Base-by-base conservation (phyloP, 805 yeast species). In the Osmozyma mogii region DNA sequence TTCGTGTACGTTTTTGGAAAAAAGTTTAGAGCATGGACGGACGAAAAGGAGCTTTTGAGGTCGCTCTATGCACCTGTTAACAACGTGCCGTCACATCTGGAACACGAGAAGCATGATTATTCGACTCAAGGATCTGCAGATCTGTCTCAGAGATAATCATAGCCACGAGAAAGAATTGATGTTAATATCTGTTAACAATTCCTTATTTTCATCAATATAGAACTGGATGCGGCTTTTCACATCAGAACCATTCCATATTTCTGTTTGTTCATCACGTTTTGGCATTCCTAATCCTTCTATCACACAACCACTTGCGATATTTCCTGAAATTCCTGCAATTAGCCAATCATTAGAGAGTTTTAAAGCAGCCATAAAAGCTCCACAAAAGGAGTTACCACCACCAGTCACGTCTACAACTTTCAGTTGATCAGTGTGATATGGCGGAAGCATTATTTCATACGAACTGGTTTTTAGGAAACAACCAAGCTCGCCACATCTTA, bases 241-340 rank as follows among this genome's bases (percentile, higher is more conserved):
- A 3, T 56, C 37, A 6, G 40, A 17, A 0, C 78, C 82, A 45
- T 85, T 85, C 89, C 94, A 84, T 6, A 31, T 19, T 13, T 64
- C 70, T 0, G 45, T 52, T 1, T 30, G 38, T 2, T 36, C 40
- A 12, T 43, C 31, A 4, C 30, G 39, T 4, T 29, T 27, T 0
- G 95, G 94, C 47, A 80, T 62, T 0, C 96, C 96, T 24, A 82
- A 56, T 40, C 72, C 79, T 49, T 88, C 96, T 21, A 88, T 74
- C n/a, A 81, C 74, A 27, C 77, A 60, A 1, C 94, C 89, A 34
- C 95, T 84, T 1, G 81, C 85, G 3, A 88, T 57, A 34, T 73
- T 81, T 0, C 87, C 96, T 46, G 72, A 72, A 0, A 78, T 56
- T 5, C 78, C 74, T 0, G 79, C 82, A 7, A 68, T 52, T 1